Evolutionary conservation across 2,329 filamentous ascomycete genomes (phyloP).

Genomic region (Exophiala viscosa): DNA sequence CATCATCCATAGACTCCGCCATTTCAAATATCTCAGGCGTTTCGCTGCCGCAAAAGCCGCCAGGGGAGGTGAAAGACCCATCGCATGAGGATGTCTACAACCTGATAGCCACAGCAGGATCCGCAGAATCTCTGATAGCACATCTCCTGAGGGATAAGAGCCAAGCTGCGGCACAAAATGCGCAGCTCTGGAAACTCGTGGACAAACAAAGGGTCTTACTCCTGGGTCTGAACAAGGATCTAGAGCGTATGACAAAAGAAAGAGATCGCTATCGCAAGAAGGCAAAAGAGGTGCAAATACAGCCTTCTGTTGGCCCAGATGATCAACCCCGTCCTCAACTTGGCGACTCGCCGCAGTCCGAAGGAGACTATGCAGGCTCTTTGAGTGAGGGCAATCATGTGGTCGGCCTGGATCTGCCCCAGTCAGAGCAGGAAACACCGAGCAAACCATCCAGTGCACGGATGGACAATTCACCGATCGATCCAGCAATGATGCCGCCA

Average conservation of each 20-base stretch:
- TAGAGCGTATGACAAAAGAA: conserved; percentile 86
- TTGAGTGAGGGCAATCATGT: conserved; percentile 1
- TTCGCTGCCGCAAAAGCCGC: conserved; percentile 56
- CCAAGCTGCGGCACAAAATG: conserved; percentile 80
- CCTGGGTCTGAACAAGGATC: conserved; percentile 85
- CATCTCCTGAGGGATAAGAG: conserved; percentile 90
- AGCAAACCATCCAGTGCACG: background rate
- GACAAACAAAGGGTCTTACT: conserved; percentile 97
- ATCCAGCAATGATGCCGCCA: conserved; percentile 23
- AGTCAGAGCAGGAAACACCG: conserved; percentile 6
- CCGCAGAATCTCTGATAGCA: conserved; percentile 81
- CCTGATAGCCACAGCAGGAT: conserved; percentile 79
- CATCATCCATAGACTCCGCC: conserved; percentile 89
- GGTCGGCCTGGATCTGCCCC: conserved; percentile 4
- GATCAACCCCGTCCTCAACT: conserved; percentile 31
- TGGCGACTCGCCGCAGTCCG: conserved; percentile 24
- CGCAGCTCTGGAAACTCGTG: conserved; percentile 89
- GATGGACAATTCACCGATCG: conserved; percentile 17
- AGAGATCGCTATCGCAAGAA: conserved; percentile 93
- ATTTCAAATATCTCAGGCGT: conserved; percentile 68
- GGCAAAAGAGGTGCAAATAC: conserved; percentile 67
- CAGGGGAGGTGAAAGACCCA: conserved; percentile 54
- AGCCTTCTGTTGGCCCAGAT: conserved; percentile 35
- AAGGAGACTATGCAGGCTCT: conserved; percentile 23
- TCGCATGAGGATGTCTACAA: conserved; percentile 70